Percentiles rank a stretch among this genome's conserved stretches.
Evolutionary conservation across 75 land plant genomes (phyloP).

Genomic region (Pseudotsuga menziesii): DNA sequence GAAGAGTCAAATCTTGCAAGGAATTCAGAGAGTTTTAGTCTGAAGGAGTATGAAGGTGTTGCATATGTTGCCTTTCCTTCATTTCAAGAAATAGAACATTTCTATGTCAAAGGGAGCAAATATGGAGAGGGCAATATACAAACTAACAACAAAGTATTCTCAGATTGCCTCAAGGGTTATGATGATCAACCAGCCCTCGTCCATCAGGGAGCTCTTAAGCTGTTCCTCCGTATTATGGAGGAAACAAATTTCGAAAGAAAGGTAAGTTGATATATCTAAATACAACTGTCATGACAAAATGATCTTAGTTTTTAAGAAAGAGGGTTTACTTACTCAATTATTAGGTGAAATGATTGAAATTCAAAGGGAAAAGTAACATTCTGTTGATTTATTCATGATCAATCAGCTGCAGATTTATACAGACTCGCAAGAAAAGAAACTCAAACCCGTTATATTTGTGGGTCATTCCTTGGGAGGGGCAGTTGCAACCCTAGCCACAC

Average conservation of each 20-base stretch:
- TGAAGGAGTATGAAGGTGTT: not conserved
- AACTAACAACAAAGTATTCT: not conserved
- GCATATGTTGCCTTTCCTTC: not conserved
- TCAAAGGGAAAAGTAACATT: too few relatives aligned
- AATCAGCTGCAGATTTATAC: not conserved
- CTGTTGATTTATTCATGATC: not conserved
- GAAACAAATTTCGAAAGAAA: not conserved
- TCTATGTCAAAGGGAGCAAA: not conserved
- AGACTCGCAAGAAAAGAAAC: not conserved
- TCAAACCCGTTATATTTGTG: not conserved
- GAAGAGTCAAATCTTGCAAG: not conserved
- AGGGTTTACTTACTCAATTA: not conserved
- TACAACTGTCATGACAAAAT: not conserved
- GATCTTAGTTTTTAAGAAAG: not conserved
- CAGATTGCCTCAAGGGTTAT: not conserved
- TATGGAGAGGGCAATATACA: slow-evolving; percentile 1
- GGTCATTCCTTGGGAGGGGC: slow-evolving; percentile 8
- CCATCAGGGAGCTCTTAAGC: not conserved
- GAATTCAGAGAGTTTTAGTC: not conserved
- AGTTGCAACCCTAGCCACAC: slow-evolving; percentile 5
- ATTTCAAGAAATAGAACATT: not conserved
- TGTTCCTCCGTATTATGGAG: not conserved
- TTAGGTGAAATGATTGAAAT: too few relatives aligned
- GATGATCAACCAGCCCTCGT: not conserved
- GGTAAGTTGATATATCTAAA: not conserved